These are phyloP conservation scores for Dalbergia oliveri DNA, from an alignment of 306 rosid genomes.

Conservation along the genomic window DNA sequence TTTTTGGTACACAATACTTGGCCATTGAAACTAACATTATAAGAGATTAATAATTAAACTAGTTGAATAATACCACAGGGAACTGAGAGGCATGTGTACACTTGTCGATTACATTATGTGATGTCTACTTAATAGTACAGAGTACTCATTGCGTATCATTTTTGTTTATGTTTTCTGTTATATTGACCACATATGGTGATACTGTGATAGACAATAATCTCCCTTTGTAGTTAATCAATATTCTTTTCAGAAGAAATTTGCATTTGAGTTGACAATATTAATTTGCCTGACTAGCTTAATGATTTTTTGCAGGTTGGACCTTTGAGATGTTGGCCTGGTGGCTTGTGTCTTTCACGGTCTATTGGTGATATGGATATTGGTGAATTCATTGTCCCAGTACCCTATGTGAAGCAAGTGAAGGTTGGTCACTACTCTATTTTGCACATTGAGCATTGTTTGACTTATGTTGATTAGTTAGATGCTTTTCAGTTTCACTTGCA, in stretches of 20 bases:
- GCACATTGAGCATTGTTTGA: constrained; percentile 13
- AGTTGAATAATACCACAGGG: no score
- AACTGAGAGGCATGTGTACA: no score
- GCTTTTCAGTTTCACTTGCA: constrained; percentile 12
- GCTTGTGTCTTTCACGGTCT: constrained; percentile 96
- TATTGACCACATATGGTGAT: background rate
- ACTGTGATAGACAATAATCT: background rate
- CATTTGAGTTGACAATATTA: constrained; percentile 6
- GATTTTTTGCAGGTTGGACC: constrained; percentile 81
- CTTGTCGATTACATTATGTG: no score
- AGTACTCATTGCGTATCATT: constrained; percentile 29
- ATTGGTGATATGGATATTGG: constrained; percentile 98
- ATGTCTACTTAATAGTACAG: no score
- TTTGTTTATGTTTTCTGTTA: constrained; percentile 19
- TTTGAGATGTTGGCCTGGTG: constrained; percentile 99
- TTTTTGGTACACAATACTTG: constrained; percentile 20
- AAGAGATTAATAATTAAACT: no score
- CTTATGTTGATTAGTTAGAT: constrained; percentile 20
- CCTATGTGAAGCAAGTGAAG: constrained; percentile 98
- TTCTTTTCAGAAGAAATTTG: constrained; percentile 21
- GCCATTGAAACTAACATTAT: background rate
- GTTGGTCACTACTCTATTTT: constrained; percentile 64
- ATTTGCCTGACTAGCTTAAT: constrained; percentile 35
- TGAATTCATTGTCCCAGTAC: constrained; percentile 95
- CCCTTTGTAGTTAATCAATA: constrained; percentile 6